Base-by-base conservation (phyloP, 495 filamentous ascomycete genomes). In the Trichoderma orchidacearum region DNA sequence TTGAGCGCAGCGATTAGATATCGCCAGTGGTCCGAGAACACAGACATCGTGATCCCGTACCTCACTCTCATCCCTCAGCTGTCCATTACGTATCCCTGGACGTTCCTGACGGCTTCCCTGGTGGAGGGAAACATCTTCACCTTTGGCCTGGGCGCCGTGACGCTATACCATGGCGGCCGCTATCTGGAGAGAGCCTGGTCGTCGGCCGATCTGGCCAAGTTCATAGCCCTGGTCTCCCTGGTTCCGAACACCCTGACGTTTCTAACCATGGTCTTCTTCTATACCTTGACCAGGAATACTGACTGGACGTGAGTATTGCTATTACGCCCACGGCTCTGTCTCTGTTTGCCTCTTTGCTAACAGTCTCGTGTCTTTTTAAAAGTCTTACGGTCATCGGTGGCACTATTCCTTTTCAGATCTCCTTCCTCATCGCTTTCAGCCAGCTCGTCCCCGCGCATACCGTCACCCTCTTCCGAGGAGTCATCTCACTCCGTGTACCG, bases 371-470 rank as follows among this genome's bases (percentile, higher is more conserved):
- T 56, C 29, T 18, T 62, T 59, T 45, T 52, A 48, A 69, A n/a
- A 93, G 86, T 30, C 72, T 85, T 38, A 85, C 82, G 34, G 82
- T 88, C 56, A 87, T 96, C 62, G 87, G 85, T 64, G 94, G 94
- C 59, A 90, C 87, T 41, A 83, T 95, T 59, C 82, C 90, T 13
- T 77, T 96, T 53, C 91, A 96, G 70, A 89, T 87, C 30, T 90
- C 88, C 58, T 97, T 96, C 74, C 85, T 98, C 57, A 90, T 98
- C 63, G 89, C 93, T 55, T 96, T 97, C 73, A 96, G 95, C 71
- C 94, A 98, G 69, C 87, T 98, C 31, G 89, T 97, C 21, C 93
- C 93, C 28, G 90, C 95, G 65, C 93, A 98, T 70, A 97, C 93
- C n/a, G 92, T 98, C 35, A 87, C 90, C 0, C 79, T 98, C 59